phyloP scores from a whole-genome alignment of 345 rosid genomes.

The Ceriops decandra region DNA sequence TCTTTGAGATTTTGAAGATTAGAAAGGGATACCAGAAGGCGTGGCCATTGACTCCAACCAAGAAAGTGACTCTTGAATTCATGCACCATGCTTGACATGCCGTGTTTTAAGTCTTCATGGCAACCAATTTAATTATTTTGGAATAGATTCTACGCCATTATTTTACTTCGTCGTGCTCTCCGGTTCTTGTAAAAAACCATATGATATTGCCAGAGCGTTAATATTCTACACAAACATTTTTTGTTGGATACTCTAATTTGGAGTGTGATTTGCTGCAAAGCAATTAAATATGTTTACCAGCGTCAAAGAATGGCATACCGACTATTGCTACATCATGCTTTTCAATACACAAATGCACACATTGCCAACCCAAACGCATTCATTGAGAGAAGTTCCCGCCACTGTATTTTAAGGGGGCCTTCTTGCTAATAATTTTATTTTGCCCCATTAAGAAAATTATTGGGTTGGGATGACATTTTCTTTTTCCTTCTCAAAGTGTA shows the following conservation, averaged over 20 bases:
- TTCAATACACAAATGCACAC: no score
- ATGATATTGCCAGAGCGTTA: neutral
- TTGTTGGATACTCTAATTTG: conserved; percentile 11
- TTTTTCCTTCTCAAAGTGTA: no score
- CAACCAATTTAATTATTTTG: conserved; percentile 7
- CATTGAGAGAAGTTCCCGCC: no score
- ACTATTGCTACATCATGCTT: neutral
- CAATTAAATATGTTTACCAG: neutral
- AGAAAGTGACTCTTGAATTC: conserved; percentile 6
- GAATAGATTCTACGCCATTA: conserved; percentile 27
- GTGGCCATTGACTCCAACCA: conserved; percentile 2
- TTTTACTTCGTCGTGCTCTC: neutral
- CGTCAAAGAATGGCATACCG: neutral
- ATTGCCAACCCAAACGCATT: no score
- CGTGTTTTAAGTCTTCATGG: neutral
- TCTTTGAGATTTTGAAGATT: conserved; percentile 3
- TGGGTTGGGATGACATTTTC: no score
- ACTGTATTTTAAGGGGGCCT: no score
- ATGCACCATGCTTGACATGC: neutral
- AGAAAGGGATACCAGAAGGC: neutral
- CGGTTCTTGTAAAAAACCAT: neutral
- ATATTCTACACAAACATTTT: neutral
- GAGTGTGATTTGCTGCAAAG: neutral
- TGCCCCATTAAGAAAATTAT: no score
- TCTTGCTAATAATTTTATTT: no score